Conservation (phyloP, 176 grass and related monocot genomes). For the Oryza nivara region DNA sequence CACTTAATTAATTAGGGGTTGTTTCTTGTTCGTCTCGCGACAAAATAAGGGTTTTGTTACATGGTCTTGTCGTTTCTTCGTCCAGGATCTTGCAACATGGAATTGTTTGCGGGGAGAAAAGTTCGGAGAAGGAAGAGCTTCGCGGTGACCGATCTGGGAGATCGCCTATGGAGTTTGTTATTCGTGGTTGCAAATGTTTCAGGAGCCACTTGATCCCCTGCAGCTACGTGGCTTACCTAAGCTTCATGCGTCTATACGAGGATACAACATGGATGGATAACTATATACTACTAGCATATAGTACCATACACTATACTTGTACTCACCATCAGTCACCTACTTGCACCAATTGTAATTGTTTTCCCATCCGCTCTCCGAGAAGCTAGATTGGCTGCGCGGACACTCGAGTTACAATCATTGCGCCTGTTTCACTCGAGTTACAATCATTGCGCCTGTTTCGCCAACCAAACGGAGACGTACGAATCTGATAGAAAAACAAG, state of each 20-base stretch:
- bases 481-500: conserved; percentile 2
- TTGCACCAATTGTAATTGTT: neutral
- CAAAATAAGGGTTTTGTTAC: conserved; percentile 10
- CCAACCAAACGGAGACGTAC: conserved; percentile 11
- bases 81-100: conserved; percentile 33
- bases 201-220: neutral
- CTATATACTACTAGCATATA: neutral
- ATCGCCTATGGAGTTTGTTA: neutral
- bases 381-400: conserved; percentile 6
- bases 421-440: neutral
- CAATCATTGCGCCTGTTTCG: conserved; percentile 24
- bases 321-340: neutral
- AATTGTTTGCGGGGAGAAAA: conserved; percentile 31
- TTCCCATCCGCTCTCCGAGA: neutral
- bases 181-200: neutral
- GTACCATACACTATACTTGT: neutral
- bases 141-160: neutral
- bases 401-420: neutral
- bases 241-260: conserved; percentile 24
- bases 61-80: neutral
- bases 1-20: neutral
- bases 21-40: neutral
- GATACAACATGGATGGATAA: conserved; percentile 11
- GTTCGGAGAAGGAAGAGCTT: conserved; percentile 20
- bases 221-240: neutral